Evolutionary conservation across 306 rosid genomes (phyloP), one percentile per base, ranked within the genome.

Genomic region (Fragaria iinumae): DNA sequence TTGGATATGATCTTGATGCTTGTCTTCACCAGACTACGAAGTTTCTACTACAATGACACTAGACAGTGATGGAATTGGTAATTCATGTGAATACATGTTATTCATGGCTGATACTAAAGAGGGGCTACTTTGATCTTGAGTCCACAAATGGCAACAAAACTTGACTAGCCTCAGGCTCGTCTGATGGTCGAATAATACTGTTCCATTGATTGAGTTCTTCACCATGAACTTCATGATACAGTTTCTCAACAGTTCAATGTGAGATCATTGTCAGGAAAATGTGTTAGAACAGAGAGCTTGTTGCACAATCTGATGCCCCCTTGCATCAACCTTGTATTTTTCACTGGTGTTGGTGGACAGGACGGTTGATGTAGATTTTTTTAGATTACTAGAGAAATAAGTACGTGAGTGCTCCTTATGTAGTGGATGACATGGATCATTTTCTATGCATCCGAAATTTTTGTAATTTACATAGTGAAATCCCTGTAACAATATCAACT

Each of bases 1-100:
- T 21, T 45, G 97, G 96, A 79, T 89, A 85, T 77, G 64, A n/a
- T 81, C 56, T 85, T 38, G 65, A 60, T 63, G 49, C 23, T 7
- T 20, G 69, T 80, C 83, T 73, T 29, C 82, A 60, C 81, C 32
- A 8, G 43, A 25, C 65, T 50, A 80, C 85, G 21, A 76, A 78
- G 76, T 69, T 59, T 34, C 88, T 84, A 80, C 77, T 89, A 69
- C 39, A 23, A 20, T 14, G 27, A 52, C 79, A 53, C 44, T 47
- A 38, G 68, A 36, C 43, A 41, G 12, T 27, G 69, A 56, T 43
- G 52, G 74, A 70, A 76, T 50, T 32, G 49, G 41, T 66, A 71
- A 67, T 53, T 43, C 21, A 59, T 13, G 21, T 23, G 59, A 32
- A 45, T 72, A 55, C 73, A 11, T 18, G 23, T 17, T 72, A 47